Evolutionary conservation across 176 grass and related monocot species (phyloP), one percentile per base, ranked within the genome.

Genomic region (Carex littledalei): DNA sequence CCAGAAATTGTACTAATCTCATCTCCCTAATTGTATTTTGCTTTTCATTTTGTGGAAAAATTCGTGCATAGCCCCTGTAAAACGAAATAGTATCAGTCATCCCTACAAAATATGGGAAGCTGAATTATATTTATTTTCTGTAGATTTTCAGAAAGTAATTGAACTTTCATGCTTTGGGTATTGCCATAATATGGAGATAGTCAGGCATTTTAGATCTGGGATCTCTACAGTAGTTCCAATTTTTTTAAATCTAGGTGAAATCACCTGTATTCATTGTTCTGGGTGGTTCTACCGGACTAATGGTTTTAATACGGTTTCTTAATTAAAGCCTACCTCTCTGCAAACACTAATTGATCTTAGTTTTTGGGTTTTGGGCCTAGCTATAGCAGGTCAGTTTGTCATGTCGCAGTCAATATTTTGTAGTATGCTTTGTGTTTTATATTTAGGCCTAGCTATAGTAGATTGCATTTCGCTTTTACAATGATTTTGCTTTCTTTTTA

Each of bases 1-100:
- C 85, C 93, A 63, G 96, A 95, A 64, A 88, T 91, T 85, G 96
- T 98, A 94, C 0, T 63, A 78, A 31, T 15, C 50, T 72, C 61
- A 84, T 35, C 37, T 24, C 59, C 52, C 17, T 20, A 14, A 20
- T 20, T 60, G 53, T 26, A 61, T 84, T 62, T 75, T 83, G 14
- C 24, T 85, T 81, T 24, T 76, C n/a, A 26, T 26, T 47, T 21
- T 77, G 41, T 18, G 43, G n/a, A 31, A 59, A 69, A 37, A 26
- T 67, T 81, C 2, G 22, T 18, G 83, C 41, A 67, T 84, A 53
- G 75, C 32, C 58, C 17, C 55, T 18, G 50, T 31, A 24, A 50
- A 50, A 50, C 47, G n/a, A 70, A 50, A 53, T 67, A 63, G 55
- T 63, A 71, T 24, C 78, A 71, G 57, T 80, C 35, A 67, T 49